Evolutionary conservation across 106 monocot genomes (phyloP).

Genomic region (Narthecium ossifragum): DNA sequence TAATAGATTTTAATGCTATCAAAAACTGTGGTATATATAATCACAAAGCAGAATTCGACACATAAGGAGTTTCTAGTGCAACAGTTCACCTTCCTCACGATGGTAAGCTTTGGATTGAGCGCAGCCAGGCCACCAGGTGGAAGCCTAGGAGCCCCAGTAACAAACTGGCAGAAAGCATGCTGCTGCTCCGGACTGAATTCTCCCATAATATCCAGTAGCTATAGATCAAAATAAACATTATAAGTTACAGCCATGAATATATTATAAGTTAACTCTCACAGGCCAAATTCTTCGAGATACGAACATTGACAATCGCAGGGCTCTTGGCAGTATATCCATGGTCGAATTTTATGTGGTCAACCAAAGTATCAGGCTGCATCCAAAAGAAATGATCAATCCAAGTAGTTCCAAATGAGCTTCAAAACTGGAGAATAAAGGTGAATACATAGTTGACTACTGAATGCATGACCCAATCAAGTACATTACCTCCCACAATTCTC

Average conservation of each 20-base stretch:
- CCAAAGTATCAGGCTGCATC: slow-evolving; percentile 69
- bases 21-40: no score
- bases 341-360: slow-evolving; percentile 95
- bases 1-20: background rate
- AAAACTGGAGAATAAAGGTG: background rate
- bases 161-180: slow-evolving; percentile 89
- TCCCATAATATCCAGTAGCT: slow-evolving; percentile 93
- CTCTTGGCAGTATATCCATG: slow-evolving; percentile 96
- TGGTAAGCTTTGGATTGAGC: slow-evolving; percentile 90
- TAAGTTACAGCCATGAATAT: no score
- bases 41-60: no score
- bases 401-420: background rate
- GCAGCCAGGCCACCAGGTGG: slow-evolving; percentile 90
- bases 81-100: slow-evolving; percentile 98
- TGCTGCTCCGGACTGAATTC: slow-evolving; percentile 89
- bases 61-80: no score
- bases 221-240: background rate
- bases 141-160: slow-evolving; percentile 92
- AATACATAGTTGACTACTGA: no score
- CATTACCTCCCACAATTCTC: slow-evolving; percentile 92
- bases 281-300: no score
- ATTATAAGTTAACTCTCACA: no score
- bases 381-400: slow-evolving; percentile 2
- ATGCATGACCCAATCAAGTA: no score
- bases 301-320: slow-evolving; percentile 75